A percentile compares a stretch with the other conserved stretches of the same genome.
Evolutionary conservation across 2,329 filamentous ascomycete genomes (phyloP).

Genomic region (Talaromyces islandicus): DNA sequence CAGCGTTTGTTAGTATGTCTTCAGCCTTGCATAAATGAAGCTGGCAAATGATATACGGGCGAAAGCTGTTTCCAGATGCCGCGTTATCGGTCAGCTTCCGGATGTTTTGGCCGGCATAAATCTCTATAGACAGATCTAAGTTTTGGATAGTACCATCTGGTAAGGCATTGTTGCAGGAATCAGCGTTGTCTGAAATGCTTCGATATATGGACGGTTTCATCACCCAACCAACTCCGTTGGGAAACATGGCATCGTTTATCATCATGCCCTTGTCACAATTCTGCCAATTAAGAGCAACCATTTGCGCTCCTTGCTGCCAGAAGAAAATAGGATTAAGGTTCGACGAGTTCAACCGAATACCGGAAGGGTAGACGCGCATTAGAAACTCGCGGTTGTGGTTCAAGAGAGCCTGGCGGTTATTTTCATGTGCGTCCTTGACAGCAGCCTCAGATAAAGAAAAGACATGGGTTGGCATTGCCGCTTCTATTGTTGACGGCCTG

Average conservation of each 20-base stretch:
- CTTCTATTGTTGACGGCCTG: constrained; percentile 26
- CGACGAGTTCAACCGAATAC: constrained; percentile 72
- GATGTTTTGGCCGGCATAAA: constrained; percentile 72
- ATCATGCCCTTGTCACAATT: constrained; percentile 88
- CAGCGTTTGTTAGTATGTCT: constrained; percentile 38
- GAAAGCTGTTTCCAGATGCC: constrained; percentile 45
- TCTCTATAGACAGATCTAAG: constrained; percentile 63
- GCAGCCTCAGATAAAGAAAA: constrained; percentile 60
- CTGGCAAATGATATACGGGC: constrained; percentile 71
- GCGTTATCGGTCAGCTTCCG: constrained; percentile 56
- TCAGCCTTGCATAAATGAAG: constrained; percentile 69
- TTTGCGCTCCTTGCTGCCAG: constrained; percentile 84
- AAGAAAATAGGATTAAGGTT: constrained; percentile 81
- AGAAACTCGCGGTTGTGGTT: constrained; percentile 74
- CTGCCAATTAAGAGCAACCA: constrained; percentile 93
- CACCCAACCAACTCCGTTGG: constrained; percentile 73
- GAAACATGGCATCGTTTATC: constrained; percentile 91
- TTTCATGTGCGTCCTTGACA: constrained; percentile 58
- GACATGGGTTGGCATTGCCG: constrained; percentile 54
- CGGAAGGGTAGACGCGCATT: constrained; percentile 85
- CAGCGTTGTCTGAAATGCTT: constrained; percentile 21
- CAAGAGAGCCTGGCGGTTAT: constrained; percentile 59
- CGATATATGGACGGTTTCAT: constrained; percentile 75
- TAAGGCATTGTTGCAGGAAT: constrained; percentile 33
- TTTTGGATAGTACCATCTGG: constrained; percentile 42